phyloP scores from a whole-genome alignment of 1,284 basidiomycete species.

The Schizophyllum amplum region DNA sequence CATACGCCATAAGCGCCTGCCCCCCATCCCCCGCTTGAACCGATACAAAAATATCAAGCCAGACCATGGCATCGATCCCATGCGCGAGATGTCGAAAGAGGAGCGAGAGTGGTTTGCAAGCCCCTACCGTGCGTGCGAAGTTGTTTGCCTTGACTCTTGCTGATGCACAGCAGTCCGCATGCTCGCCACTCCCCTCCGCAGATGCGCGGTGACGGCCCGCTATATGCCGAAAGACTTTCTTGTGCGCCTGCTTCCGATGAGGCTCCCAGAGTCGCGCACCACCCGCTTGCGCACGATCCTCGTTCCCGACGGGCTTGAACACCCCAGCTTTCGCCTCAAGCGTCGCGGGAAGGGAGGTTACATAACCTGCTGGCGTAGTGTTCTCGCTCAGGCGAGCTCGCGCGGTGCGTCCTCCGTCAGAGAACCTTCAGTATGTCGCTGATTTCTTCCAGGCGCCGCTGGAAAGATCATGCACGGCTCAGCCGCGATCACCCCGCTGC shows the following conservation, averaged over 20 bases:
- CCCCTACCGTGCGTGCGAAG: constrained; percentile 54
- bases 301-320: constrained; percentile 62
- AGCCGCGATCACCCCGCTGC: constrained; percentile 26
- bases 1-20: constrained; percentile 47
- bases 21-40: constrained; percentile 32
- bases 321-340: constrained; percentile 46
- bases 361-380: constrained; percentile 47
- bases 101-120: constrained; percentile 64
- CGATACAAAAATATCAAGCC: constrained; percentile 17
- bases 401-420: constrained; percentile 17
- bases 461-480: constrained; percentile 25
- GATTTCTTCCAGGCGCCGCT: constrained; percentile 3
- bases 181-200: constrained; percentile 53
- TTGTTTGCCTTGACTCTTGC: constrained; percentile 4
- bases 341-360: constrained; percentile 40
- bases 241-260: constrained; percentile 47
- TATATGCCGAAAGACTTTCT: constrained; percentile 63
- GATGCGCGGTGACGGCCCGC: constrained; percentile 40
- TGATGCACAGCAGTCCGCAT: constrained; percentile 50
- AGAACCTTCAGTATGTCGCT: constrained; percentile 6
- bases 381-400: constrained; percentile 26
- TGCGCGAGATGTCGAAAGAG: constrained; percentile 49
- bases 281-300: constrained; percentile 21
- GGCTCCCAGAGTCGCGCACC: constrained; percentile 24
- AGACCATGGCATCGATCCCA: constrained; percentile 25